phyloP scores from a whole-genome alignment of 768 basidiomycete genomes.

The Macrocybe gigantea region DNA sequence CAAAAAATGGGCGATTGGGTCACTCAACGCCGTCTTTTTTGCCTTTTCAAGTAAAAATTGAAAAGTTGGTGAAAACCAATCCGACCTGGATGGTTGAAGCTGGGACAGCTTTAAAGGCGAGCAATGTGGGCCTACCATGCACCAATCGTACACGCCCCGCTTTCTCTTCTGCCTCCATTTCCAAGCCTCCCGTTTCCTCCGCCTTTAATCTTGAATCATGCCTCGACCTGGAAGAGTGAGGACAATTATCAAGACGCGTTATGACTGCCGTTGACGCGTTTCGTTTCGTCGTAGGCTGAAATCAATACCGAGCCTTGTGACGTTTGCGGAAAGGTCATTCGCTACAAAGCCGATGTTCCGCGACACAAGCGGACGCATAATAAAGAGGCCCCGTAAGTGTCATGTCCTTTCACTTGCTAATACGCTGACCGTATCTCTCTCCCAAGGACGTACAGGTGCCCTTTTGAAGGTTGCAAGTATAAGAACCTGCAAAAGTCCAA shows the following conservation, averaged over 20 bases:
- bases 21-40: not conserved
- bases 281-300: conserved; percentile 6
- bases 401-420: not conserved
- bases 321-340: conserved; percentile 13
- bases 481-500: conserved; percentile 25
- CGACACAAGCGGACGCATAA: conserved; percentile 15
- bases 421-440: not conserved
- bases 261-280: not conserved
- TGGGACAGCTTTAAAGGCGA: not conserved
- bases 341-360: conserved; percentile 13
- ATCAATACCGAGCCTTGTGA: conserved; percentile 13
- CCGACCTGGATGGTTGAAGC: not conserved
- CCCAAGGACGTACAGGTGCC: conserved; percentile 22
- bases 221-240: not conserved
- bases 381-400: conserved; percentile 9
- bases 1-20: not conserved
- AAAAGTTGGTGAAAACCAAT: conserved; percentile 2
- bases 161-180: not conserved
- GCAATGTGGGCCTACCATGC: not conserved
- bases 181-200: not conserved
- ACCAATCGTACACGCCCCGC: not conserved
- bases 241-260: not conserved
- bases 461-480: conserved; percentile 18
- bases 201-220: not conserved
- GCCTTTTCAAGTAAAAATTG: not conserved